Base-by-base conservation (phyloP, 2,329 filamentous ascomycete species). In the Ascosphaera aggregata region DNA sequence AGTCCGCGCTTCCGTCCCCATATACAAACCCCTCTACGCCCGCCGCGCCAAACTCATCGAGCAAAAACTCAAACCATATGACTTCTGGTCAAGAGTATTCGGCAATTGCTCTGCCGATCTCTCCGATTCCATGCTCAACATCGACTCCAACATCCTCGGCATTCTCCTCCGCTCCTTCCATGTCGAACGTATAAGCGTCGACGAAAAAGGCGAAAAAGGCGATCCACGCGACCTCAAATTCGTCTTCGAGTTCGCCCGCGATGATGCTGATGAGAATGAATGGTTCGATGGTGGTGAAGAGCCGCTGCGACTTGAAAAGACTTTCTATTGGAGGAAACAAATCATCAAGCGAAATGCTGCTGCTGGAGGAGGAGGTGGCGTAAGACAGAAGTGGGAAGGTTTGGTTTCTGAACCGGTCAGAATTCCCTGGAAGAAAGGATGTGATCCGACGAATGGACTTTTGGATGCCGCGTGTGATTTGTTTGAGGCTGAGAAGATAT, bases 21-120 rank as follows among this genome's bases (percentile, higher is more conserved):
- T 84, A 48, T 69, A 71, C 50, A 63, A 66, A 43, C 67, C 76
- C 35, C 69, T 92, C 44, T 93, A 82, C 64, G 66, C 69, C 49
- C 80, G 79, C 61, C 81, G 86, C 54, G 65, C 71, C 46, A 67
- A 71, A 48, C 59, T 82, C 45, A 64, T 89, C 46, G 58, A 69
- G 45, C 66, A 75, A 52, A 85, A 94, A 52, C 48, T 60, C 13
- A 44, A 55, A 42, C 43, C 48, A 9, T 71, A 73, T 48, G 73
- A 80, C 62, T 98, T 95, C 71, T 95, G 89, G 89, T 67, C 80
- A n/a, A 71, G 91, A 42, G 85, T 94, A 41, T 69, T 95, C 55
- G 80, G 92, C 63, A 77, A 84, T 61, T 75, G 80, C 2, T 84
- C 85, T 2, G 67, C 70, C 36, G 82, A 93, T 45, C 70, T 98